phyloP scores from a whole-genome alignment of 352 stramenopile species.

The Pythium diclinum region DNA sequence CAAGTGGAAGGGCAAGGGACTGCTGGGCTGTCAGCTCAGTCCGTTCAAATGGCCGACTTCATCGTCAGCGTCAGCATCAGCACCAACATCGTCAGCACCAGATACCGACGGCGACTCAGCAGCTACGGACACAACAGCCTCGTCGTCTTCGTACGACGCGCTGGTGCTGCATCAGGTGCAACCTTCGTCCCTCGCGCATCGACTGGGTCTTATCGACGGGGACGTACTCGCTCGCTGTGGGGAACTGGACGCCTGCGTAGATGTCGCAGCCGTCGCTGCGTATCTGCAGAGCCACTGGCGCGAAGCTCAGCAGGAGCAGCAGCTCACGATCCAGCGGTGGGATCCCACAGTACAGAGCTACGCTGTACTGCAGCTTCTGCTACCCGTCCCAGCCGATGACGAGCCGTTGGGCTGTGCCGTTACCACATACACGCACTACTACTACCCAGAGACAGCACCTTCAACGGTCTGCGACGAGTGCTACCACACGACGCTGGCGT shows the following conservation, averaged over 20 bases:
- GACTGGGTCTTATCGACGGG: conserved; percentile 37
- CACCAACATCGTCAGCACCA: background rate
- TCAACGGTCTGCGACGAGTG: conserved; percentile 40
- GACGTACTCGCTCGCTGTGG: conserved; percentile 49
- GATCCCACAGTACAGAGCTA: conserved; percentile 43
- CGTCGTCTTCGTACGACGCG: background rate
- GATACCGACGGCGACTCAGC: background rate
- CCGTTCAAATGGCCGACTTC: conserved; percentile 49
- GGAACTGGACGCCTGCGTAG: conserved; percentile 17
- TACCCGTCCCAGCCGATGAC: conserved; percentile 6
- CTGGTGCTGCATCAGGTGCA: conserved; percentile 46
- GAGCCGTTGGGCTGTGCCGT: conserved; percentile 43
- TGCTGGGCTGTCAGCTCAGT: conserved; percentile 59
- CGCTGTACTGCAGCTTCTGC: conserved; percentile 25
- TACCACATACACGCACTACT: conserved; percentile 55
- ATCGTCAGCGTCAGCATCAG: background rate
- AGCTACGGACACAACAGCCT: background rate
- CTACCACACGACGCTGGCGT: conserved; percentile 51
- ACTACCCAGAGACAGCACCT: conserved; percentile 16
- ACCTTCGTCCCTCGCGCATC: conserved; percentile 28
- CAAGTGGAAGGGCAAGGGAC: conserved; percentile 64
- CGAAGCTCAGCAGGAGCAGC: conserved; percentile 11
- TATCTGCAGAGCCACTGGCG: conserved; percentile 29
- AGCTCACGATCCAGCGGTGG: conserved; percentile 50
- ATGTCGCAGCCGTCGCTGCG: conserved; percentile 17